Evolutionary conservation across 257 asterid genomes (phyloP).

Genomic region (Henckelia pumila): DNA sequence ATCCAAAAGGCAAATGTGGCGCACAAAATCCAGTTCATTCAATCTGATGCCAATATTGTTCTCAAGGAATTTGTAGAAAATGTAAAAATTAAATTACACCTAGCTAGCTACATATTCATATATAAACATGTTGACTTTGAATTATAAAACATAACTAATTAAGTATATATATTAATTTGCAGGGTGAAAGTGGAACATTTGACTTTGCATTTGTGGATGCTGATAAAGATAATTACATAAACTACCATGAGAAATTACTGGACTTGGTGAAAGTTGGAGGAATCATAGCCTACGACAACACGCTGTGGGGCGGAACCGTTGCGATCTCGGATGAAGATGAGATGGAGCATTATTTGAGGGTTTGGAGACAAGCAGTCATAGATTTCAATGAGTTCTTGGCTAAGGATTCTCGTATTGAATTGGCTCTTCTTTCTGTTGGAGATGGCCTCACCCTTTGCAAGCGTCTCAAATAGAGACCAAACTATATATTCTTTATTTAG

Average conservation of each 20-base stretch:
- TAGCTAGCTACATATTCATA: too few species aligned
- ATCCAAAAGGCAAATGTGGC: slow-evolving; percentile 51
- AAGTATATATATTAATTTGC: too few species aligned
- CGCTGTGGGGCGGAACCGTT: slow-evolving; percentile 58
- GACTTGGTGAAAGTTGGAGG: slow-evolving; percentile 50
- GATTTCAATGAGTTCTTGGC: slow-evolving; percentile 51
- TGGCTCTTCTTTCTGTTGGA: slow-evolving; percentile 59
- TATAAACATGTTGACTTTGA: not conserved
- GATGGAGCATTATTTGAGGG: slow-evolving; percentile 34
- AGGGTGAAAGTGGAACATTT: slow-evolving; percentile 51
- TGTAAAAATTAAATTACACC: too few species aligned
- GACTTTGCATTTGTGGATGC: slow-evolving; percentile 63
- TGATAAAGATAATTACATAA: slow-evolving; percentile 46
- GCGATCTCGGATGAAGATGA: slow-evolving; percentile 41
- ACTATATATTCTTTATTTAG: not conserved
- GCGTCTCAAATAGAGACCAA: slow-evolving; percentile 31
- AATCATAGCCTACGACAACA: slow-evolving; percentile 53
- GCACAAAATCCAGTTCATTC: slow-evolving; percentile 45
- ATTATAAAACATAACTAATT: too few species aligned
- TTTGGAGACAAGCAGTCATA: slow-evolving; percentile 30
- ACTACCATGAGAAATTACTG: slow-evolving; percentile 45
- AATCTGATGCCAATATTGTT: slow-evolving; percentile 37
- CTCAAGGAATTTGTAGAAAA: slow-evolving; percentile 30
- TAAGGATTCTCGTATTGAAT: slow-evolving; percentile 47
- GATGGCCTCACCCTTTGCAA: slow-evolving; percentile 68